phyloP scores from a whole-genome alignment of 805 yeast species.

The Saccharomycopsis amapae region DNA sequence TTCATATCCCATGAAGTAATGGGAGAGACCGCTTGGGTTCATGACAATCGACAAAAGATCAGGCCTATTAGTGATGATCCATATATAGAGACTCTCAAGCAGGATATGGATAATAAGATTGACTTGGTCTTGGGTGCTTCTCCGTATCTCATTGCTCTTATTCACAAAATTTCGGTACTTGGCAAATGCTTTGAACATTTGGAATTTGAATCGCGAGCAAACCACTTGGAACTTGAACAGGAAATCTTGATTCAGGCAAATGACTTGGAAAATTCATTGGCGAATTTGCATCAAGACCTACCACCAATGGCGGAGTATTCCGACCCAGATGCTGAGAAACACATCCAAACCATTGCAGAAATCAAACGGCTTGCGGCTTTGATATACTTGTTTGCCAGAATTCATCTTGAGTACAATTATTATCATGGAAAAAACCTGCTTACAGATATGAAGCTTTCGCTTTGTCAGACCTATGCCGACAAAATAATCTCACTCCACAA shows the following conservation, averaged over 20 bases:
- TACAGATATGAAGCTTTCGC: conserved; percentile 16
- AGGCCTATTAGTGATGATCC: conserved; percentile 28
- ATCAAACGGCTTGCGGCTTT: conserved; percentile 33
- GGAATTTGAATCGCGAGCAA: conserved; percentile 25
- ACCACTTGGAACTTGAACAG: conserved; percentile 19
- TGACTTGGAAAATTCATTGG: conserved; percentile 26
- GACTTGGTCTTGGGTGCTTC: conserved; percentile 36
- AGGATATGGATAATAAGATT: conserved; percentile 31
- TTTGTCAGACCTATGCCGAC: conserved; percentile 22
- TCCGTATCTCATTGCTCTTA: conserved; percentile 32
- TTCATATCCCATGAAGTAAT: conserved; percentile 37
- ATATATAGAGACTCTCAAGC: conserved; percentile 28
- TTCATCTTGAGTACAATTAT: conserved; percentile 27
- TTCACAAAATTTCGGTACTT: conserved; percentile 32
- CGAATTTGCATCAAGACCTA: conserved; percentile 25
- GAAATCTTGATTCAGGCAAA: conserved; percentile 28
- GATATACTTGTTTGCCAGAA: conserved; percentile 32
- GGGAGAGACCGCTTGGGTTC: conserved; percentile 38
- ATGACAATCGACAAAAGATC: conserved; percentile 20
- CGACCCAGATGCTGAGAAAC: conserved; percentile 17
- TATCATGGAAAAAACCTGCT: conserved; percentile 21
- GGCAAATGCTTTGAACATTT: conserved; percentile 33
- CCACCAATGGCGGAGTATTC: conserved; percentile 21
- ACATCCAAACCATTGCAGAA: conserved; percentile 31
- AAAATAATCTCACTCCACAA: conserved; percentile 25